Evolutionary conservation across 1,284 basidiomycete species (phyloP), one percentile per base, ranked within the genome.

Genomic region (Ceratobasidium sp.): DNA sequence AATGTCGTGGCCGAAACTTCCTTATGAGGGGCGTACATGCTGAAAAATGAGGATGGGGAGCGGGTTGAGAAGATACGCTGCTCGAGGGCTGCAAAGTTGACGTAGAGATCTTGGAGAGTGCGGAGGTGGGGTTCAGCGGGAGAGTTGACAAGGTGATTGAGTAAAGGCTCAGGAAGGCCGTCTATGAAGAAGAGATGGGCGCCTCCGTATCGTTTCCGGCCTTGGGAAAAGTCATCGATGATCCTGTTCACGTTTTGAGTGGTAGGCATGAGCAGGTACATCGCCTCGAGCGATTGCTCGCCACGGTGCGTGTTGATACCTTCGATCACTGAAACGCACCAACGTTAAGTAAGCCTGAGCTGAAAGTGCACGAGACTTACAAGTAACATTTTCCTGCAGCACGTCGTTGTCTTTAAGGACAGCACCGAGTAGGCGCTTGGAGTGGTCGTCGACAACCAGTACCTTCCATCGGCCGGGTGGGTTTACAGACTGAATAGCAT

Each of bases 131-230:
- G 86, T 72, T 90, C 87, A 5, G 88, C 90, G 4, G 86, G 78
- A 0, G 90, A 91, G 4, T 85, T 77, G 1, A 87, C 88, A 47
- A 98, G 77, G 52, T 82, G 84, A 72, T 90, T 82, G 70, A 95
- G 89, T 19, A 96, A 81, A 14, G 81, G 77, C 73, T 97, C 94
- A 25, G 86, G 77, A 60, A 93, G 79, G 19, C 95, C 89, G 77
- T 99, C 97, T 62, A 96, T 83, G 78, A 99, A 99, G 83, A 97
- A 98, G 69, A 98, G 78, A 78, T 98, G 93, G 0, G 91, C 97
- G 0, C 83, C 90, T 27, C 88, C 87, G 77, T 98, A 99, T 75
- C 91, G 91, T 70, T 85, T 83, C 66, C 80, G 78, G 4, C 83
- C 83, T 69, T 80, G 78, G 8, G 84, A 82, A 76, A 94, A 96